These are phyloP conservation scores for Populus hybrid DNA, from an alignment of 441 rosid species.

Conservation along the genomic window DNA sequence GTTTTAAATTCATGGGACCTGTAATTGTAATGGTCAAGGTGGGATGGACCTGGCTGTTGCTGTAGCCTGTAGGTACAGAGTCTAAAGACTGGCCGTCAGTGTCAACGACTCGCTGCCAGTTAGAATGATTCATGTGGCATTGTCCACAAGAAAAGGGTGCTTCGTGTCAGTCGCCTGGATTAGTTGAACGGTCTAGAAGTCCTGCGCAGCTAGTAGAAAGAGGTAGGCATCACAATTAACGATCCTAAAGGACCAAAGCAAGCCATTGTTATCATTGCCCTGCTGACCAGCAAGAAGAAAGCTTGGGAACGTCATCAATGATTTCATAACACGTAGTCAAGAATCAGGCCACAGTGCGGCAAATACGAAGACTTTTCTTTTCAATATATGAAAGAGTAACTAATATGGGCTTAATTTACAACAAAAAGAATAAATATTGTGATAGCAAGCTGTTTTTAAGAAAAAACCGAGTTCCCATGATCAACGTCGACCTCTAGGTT, in stretches of 20 bases:
- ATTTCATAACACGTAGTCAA: background rate
- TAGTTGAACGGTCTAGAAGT: background rate
- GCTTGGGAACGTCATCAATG: background rate
- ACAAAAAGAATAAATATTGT: no score
- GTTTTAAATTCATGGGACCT: background rate
- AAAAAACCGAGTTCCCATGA: background rate
- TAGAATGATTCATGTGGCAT: no score
- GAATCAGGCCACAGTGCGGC: background rate
- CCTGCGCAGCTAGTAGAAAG: background rate
- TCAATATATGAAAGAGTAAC: background rate
- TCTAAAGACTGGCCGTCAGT: no score
- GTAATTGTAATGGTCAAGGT: no score
- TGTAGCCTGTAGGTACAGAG: background rate
- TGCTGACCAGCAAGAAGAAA: background rate
- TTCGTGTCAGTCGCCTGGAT: background rate
- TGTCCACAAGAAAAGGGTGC: background rate
- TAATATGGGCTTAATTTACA: background rate
- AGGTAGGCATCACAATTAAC: background rate
- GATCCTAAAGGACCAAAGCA: no score
- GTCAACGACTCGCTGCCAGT: no score
- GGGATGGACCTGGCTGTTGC: background rate
- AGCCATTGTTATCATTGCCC: background rate
- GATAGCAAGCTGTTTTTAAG: background rate
- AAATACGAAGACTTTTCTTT: background rate
- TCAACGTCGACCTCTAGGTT: background rate